Evolutionary conservation across 169 alveolate genomes (phyloP), one percentile per base, ranked within the genome.

Genomic region (Plasmodium gaboni): DNA sequence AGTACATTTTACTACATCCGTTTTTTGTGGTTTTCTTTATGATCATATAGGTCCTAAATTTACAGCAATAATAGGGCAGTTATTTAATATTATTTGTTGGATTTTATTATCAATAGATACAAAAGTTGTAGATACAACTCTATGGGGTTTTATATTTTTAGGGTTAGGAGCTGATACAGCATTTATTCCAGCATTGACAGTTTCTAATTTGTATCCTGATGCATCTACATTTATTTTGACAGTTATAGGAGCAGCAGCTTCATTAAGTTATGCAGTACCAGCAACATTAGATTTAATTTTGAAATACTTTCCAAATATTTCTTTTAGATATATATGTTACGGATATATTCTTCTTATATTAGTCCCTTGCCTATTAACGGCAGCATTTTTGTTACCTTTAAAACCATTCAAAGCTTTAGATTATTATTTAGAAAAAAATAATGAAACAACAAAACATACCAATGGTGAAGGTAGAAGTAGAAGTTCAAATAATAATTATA

Each of bases 131-230:
- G 90, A 80, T 28, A 80, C 90, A 68, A 80, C 90, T 9, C 5
- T 80, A 15, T 55, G 68, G 8, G 72, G 85, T 0, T 80, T 80
- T 55, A 15, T 80, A n/a, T 80, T 80, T 61, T 50, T 80, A 13
- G 90, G 90, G 0, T 51, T 80, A 57, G 90, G 90, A 12, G 90
- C 90, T 55, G 90, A 80, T 50, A 80, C 90, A 42, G 90, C 90
- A 15, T 80, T 80, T 28, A 80, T 80, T 15, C 90, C 90, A 3
- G 17, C 68, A 7, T 59, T 80, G 1, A 80, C 90, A n/a, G 59
- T 80, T 55, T 28, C 90, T 1, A 80, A 80, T 57, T 71, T 80
- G 38, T 80, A 42, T 19, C 90, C 90, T 51, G 90, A 80, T 68
- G 83, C 83, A 4, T 80, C 90, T 6, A 80, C 90, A 4, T 80